These are phyloP conservation scores for Lagenaria siceraria DNA, from an alignment of 306 rosid genomes.

Conservation along the genomic window DNA sequence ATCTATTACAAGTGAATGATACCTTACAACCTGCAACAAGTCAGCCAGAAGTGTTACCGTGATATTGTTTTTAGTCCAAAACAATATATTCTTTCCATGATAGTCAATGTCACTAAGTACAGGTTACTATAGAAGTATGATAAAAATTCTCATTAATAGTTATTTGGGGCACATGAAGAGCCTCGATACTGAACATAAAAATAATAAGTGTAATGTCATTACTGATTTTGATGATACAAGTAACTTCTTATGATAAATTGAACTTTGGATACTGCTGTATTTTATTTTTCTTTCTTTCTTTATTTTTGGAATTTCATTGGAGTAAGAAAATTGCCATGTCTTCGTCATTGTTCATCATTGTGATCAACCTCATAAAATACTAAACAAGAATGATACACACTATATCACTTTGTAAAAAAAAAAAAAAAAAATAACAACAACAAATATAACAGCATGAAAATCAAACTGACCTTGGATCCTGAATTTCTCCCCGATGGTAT, in stretches of 20 bases:
- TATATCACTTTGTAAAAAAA: background rate
- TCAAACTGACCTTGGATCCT: conserved; percentile 73
- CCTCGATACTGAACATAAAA: background rate
- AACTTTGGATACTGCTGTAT: background rate
- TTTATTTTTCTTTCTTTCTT: background rate
- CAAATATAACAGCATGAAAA: background rate
- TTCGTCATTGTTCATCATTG: background rate
- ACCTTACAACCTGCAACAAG: conserved; percentile 83
- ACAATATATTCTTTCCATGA: background rate
- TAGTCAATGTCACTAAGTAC: background rate
- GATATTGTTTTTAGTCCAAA: background rate
- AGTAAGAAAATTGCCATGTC: background rate
- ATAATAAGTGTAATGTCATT: background rate
- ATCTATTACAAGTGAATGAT: conserved; percentile 92
- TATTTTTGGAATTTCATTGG: background rate
- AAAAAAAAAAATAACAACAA: background rate
- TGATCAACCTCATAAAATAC: background rate
- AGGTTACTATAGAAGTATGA: background rate
- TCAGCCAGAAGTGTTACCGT: conserved; percentile 4
- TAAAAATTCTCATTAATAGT: background rate
- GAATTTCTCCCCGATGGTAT: conserved; percentile 79
- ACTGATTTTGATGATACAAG: background rate
- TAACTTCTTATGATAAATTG: background rate
- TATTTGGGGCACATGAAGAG: background rate
- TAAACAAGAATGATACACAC: background rate